Percentiles rank a stretch among this genome's conserved stretches.
phyloP scores from a whole-genome alignment of 768 basidiomycete genomes.

The Fibroporia radiculosa region DNA sequence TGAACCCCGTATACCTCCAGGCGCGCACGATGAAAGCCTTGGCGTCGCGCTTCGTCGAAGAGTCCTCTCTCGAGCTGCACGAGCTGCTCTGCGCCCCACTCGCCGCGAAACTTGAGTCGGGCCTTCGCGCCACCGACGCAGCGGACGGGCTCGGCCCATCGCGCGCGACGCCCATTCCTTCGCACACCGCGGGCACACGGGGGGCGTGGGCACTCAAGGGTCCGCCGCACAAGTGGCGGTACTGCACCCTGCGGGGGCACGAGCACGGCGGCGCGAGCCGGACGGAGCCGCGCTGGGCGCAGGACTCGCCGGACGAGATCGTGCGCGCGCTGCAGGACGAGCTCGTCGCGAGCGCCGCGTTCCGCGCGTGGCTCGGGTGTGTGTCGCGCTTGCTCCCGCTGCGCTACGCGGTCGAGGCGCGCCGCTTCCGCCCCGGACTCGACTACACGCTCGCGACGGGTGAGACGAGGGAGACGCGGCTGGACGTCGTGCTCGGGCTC shows the following conservation, averaged over 20 bases:
- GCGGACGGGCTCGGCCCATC: constrained; percentile 50
- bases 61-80: constrained; percentile 85
- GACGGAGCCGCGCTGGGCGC: constrained; percentile 45
- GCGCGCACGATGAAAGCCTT: constrained; percentile 74
- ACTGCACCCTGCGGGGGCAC: constrained; percentile 51
- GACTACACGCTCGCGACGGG: constrained; percentile 94
- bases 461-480: constrained; percentile 68
- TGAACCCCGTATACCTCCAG: constrained; percentile 89
- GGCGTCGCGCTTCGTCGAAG: constrained; percentile 71
- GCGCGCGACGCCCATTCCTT: constrained; percentile 49
- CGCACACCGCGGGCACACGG: constrained; percentile 53
- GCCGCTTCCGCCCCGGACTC: constrained; percentile 85
- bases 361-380: constrained; percentile 81
- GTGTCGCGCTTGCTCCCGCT: constrained; percentile 69
- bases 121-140: constrained; percentile 55
- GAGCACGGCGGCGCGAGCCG: constrained; percentile 30
- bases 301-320: constrained; percentile 47
- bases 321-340: constrained; percentile 66
- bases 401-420: constrained; percentile 66
- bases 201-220: constrained; percentile 67
- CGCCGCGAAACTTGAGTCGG: constrained; percentile 56
- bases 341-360: constrained; percentile 73
- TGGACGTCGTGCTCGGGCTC: constrained; percentile 83
- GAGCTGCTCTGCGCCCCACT: constrained; percentile 72
- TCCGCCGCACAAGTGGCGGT: constrained; percentile 93